Evolutionary conservation across 352 stramenopile genomes (phyloP).

Genomic region (Globisporangium irregulare): DNA sequence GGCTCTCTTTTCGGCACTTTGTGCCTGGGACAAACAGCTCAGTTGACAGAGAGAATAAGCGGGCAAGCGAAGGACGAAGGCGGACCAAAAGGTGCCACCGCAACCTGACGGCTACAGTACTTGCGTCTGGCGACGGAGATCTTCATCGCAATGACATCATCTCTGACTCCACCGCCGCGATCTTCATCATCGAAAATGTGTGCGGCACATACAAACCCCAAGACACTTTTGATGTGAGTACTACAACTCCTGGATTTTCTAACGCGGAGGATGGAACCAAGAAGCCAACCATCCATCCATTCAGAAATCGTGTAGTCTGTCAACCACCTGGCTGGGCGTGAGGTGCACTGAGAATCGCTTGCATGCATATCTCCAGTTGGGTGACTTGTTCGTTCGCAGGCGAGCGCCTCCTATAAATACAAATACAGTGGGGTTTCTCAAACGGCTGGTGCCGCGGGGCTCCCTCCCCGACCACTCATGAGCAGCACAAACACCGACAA

Average conservation of each 20-base stretch:
- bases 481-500: background rate
- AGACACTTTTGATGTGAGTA: background rate
- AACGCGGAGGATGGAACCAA: background rate
- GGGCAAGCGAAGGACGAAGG: background rate
- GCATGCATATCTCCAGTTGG: background rate
- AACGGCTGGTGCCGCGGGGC: background rate
- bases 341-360: background rate
- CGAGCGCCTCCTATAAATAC: background rate
- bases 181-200: background rate
- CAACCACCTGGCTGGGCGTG: background rate
- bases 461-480: background rate
- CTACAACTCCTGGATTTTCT: background rate
- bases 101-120: background rate
- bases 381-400: background rate
- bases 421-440: background rate
- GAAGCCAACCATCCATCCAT: background rate
- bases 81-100: background rate
- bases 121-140: background rate
- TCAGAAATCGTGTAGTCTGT: background rate
- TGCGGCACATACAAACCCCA: background rate
- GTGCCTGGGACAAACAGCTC: background rate
- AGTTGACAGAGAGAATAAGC: background rate
- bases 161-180: background rate
- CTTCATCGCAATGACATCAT: constrained; percentile 1
- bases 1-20: background rate